phyloP scores from a whole-genome alignment of 805 yeast genomes.

The Metschnikowia shivogae region DNA sequence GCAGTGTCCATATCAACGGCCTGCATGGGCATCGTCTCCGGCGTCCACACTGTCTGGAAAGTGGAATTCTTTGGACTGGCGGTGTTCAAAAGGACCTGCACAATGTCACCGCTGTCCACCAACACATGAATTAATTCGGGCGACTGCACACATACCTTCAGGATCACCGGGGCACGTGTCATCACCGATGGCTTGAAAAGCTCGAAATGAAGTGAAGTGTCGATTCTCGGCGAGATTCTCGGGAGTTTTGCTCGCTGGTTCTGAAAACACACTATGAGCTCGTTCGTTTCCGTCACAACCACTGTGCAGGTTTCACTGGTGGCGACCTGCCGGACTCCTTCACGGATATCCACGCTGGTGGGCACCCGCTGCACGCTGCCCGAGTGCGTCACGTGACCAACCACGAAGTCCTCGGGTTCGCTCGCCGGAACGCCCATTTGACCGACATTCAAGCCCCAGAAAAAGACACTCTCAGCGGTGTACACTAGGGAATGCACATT shows the following conservation, averaged over 20 bases:
- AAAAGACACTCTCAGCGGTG: slow-evolving; percentile 43
- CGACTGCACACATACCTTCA: slow-evolving; percentile 33
- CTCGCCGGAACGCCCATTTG: slow-evolving; percentile 32
- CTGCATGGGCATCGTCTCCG: slow-evolving; percentile 51
- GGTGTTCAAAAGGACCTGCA: slow-evolving; percentile 29
- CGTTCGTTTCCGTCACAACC: slow-evolving; percentile 53
- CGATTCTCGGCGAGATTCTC: slow-evolving; percentile 32
- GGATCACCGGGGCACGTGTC: slow-evolving; percentile 37
- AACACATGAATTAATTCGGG: slow-evolving; percentile 44
- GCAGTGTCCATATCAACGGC: slow-evolving; percentile 68
- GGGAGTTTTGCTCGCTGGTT: slow-evolving; percentile 52
- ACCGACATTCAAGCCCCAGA: slow-evolving; percentile 82
- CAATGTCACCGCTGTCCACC: slow-evolving; percentile 58
- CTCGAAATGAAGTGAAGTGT: slow-evolving; percentile 45
- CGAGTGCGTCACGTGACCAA: background rate
- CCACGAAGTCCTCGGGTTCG: background rate
- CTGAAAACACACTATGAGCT: slow-evolving; percentile 57
- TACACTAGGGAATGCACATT: slow-evolving; percentile 65
- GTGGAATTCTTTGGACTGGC: slow-evolving; percentile 30
- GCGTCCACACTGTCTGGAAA: slow-evolving; percentile 56
- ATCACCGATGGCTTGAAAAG: slow-evolving; percentile 50
- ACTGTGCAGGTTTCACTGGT: slow-evolving; percentile 71
- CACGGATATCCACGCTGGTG: slow-evolving; percentile 35
- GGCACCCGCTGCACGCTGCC: background rate
- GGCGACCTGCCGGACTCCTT: slow-evolving; percentile 51